Evolutionary conservation across 192 early-diverging fungal species (phyloP).

Genomic region (Coemansia aciculifera): DNA sequence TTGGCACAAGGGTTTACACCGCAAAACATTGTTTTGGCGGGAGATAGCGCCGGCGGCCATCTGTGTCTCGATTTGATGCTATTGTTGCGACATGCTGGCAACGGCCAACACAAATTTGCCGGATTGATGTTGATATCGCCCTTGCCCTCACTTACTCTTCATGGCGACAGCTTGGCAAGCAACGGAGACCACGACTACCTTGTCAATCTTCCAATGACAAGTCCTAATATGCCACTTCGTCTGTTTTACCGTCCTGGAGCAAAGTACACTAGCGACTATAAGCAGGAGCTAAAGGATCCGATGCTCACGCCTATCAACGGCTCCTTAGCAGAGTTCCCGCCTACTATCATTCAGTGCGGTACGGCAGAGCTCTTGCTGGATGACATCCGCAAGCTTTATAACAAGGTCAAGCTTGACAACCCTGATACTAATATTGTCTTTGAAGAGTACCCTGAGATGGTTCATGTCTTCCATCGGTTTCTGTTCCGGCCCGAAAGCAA

Average conservation of each 20-base stretch:
- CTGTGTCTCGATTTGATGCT: constrained; percentile 17
- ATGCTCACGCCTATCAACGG: constrained; percentile 20
- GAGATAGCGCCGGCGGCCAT: constrained; percentile 45
- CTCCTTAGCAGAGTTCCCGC: constrained; percentile 30
- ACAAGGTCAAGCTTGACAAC: constrained; percentile 16
- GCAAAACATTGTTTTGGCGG: constrained; percentile 19
- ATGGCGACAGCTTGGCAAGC: constrained; percentile 2
- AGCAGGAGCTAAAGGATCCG: constrained; percentile 19
- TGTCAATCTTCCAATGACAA: constrained; percentile 11
- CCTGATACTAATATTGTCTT: constrained; percentile 1
- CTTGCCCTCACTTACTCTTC: constrained; percentile 1
- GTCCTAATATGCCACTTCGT: constrained; percentile 21
- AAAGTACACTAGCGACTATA: constrained; percentile 13
- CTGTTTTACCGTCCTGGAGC: constrained; percentile 34
- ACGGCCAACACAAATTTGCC: neutral
- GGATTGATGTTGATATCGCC: constrained; percentile 23
- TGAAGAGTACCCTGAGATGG: constrained; percentile 41
- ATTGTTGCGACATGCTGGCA: constrained; percentile 6
- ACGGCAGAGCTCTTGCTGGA: constrained; percentile 21
- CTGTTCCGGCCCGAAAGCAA: constrained; percentile 16
- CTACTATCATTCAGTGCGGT: constrained; percentile 27
- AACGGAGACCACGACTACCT: constrained; percentile 27
- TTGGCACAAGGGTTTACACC: constrained; percentile 18
- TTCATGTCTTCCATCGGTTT: constrained; percentile 45
- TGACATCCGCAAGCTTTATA: constrained; percentile 16